These are phyloP conservation scores for Penicillium arizonense DNA, from an alignment of 495 filamentous ascomycete species.

Conservation along the genomic window DNA sequence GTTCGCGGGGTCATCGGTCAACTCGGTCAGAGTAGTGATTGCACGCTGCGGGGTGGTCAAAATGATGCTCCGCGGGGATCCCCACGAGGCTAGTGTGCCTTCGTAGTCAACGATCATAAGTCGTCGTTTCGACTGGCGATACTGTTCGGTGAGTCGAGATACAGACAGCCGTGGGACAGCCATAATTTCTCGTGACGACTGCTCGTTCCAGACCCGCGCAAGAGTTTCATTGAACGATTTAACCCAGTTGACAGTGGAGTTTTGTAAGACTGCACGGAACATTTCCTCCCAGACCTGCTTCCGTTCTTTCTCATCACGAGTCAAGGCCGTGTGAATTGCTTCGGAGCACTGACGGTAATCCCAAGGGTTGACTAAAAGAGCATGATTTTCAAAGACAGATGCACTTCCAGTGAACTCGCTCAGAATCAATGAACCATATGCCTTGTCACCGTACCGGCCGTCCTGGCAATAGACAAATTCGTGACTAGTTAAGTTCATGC, in stretches of 20 bases:
- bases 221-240: constrained; percentile 66
- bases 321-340: constrained; percentile 76
- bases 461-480: constrained; percentile 94
- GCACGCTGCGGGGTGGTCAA: constrained; percentile 81
- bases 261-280: constrained; percentile 70
- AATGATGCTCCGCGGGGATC: constrained; percentile 74
- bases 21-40: constrained; percentile 72
- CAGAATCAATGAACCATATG: constrained; percentile 82
- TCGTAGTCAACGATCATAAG: constrained; percentile 92
- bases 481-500: constrained; percentile 92
- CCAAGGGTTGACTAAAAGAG: constrained; percentile 87
- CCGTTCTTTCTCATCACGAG: constrained; percentile 72
- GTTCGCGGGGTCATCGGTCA: constrained; percentile 74
- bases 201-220: constrained; percentile 72
- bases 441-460: constrained; percentile 68
- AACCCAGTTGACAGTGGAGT: constrained; percentile 84
- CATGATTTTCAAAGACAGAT: constrained; percentile 71
- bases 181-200: constrained; percentile 76
- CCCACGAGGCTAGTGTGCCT: constrained; percentile 83
- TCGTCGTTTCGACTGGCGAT: constrained; percentile 60
- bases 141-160: constrained; percentile 58
- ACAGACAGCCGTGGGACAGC: constrained; percentile 80
- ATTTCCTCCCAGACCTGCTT: constrained; percentile 70
- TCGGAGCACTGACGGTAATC: constrained; percentile 82
- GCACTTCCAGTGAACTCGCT: constrained; percentile 93